A percentile compares a stretch with the other conserved stretches of the same genome.
These are phyloP conservation scores for Amanita thiersii DNA, from an alignment of 768 basidiomycete species.

Conservation along the genomic window DNA sequence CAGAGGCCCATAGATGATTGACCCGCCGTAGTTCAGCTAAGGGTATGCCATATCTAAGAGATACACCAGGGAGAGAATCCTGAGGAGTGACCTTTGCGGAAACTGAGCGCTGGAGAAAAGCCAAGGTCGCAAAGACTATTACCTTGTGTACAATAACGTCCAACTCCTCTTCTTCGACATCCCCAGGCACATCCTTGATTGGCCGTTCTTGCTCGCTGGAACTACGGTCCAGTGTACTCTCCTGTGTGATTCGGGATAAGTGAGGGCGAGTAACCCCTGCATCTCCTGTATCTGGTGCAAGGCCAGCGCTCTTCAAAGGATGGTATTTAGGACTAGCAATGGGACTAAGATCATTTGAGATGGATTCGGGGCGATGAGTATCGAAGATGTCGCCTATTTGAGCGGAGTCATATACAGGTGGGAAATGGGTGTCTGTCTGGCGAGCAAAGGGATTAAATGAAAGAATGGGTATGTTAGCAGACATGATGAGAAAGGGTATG, in stretches of 20 bases:
- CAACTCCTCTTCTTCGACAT: slow-evolving; percentile 27
- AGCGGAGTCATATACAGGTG: too few species aligned
- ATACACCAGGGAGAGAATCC: slow-evolving; percentile 83
- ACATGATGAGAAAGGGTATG: too few species aligned
- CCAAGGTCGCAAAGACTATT: slow-evolving; percentile 11
- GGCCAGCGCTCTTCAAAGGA: slow-evolving; percentile 12
- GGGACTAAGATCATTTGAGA: too few species aligned
- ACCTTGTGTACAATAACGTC: slow-evolving; percentile 59
- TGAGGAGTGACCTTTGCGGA: slow-evolving; percentile 48
- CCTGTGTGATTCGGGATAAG: slow-evolving; percentile 26
- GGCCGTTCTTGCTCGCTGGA: slow-evolving; percentile 11
- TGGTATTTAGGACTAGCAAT: slow-evolving; percentile 11
- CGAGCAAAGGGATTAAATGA: too few species aligned
- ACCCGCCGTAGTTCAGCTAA: slow-evolving; percentile 75
- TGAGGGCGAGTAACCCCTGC: slow-evolving; percentile 30
- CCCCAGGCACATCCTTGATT: slow-evolving; percentile 4
- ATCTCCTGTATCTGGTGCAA: slow-evolving; percentile 11
- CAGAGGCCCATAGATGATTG: slow-evolving; percentile 92
- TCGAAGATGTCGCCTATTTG: too few species aligned
- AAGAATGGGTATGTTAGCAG: background rate
- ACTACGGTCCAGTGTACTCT: slow-evolving; percentile 17
- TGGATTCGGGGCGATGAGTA: too few species aligned
- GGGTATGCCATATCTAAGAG: slow-evolving; percentile 83
- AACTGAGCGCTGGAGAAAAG: slow-evolving; percentile 1
- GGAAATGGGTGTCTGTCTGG: too few species aligned